phyloP scores from a whole-genome alignment of 345 rosid genomes.

The Acer campestre region DNA sequence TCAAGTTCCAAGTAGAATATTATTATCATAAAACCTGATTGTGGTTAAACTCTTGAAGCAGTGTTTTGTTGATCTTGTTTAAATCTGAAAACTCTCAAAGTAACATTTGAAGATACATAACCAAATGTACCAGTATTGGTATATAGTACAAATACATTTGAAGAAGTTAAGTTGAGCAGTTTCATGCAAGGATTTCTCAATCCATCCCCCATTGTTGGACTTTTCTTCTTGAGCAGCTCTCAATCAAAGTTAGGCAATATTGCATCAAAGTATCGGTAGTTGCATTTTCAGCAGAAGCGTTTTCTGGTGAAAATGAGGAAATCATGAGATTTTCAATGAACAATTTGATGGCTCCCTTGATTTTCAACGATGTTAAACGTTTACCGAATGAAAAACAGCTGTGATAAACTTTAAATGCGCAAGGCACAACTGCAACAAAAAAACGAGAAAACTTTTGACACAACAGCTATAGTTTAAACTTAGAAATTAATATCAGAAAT shows the following conservation, averaged over 20 bases:
- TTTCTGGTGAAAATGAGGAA: background rate
- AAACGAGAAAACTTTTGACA: constrained; percentile 12
- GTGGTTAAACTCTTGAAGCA: too few relatives aligned
- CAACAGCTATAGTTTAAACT: background rate
- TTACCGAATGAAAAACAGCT: background rate
- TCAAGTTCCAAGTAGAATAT: background rate
- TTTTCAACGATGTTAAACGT: background rate
- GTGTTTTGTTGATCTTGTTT: too few relatives aligned
- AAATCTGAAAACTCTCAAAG: too few relatives aligned
- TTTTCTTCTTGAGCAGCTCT: constrained; percentile 22
- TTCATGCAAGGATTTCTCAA: constrained; percentile 48
- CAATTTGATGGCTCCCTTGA: background rate
- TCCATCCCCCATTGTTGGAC: constrained; percentile 45
- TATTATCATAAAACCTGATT: background rate
- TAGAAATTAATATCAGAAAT: background rate
- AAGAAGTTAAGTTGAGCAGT: constrained; percentile 37
- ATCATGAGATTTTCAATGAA: too few relatives aligned
- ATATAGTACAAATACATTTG: background rate
- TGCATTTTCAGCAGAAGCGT: background rate
- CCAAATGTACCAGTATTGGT: too few relatives aligned
- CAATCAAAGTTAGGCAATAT: background rate
- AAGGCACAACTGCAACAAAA: constrained; percentile 62
- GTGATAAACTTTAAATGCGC: constrained; percentile 57
- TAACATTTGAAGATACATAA: too few relatives aligned
- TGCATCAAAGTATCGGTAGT: background rate